Base-by-base conservation (phyloP, 1,284 basidiomycete species). In the Lentinula novae-zelandiae region DNA sequence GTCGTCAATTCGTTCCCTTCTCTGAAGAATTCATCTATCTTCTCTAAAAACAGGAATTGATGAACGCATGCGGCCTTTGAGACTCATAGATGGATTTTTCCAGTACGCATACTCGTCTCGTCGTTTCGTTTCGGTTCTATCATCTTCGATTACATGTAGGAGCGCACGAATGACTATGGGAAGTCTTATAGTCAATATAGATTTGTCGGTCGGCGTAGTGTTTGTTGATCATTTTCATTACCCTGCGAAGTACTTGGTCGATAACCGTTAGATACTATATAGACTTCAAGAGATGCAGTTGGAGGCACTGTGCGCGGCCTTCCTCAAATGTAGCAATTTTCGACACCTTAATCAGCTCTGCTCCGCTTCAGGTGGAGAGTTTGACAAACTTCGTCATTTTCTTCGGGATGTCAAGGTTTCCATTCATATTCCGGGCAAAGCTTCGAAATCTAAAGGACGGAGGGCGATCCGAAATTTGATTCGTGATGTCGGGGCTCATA, bases 171-270 rank as follows among this genome's bases (percentile, higher is more conserved):
- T 75, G 0, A 71, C 75, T 0, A 66, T 73, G 6, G 69, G 70
- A 17, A 63, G 68, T 20, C 66, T 79, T 36, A 62, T 78, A 8
- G 67, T 79, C 59, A 79, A 78, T 53, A 71, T 79, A 13, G 77
- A 80, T 58, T 70, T 74, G 3, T 73, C 75, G 1, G 70, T 75
- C 15, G 78, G 77, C 36, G 70, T 75, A 5, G 67, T 79, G 75
- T 76, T 64, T 54, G 71, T 64, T 20, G 31, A 12, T 15, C 9
- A 44, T 7, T 4, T 57, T 2, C 15, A 38, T 17, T 39, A 36
- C 17, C 15, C 20, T 22, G 13, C 10, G 1, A 22, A 34, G 13
- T 5, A 12, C 13, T 40, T 10, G 5, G 36, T n/a, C 12, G 13
- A 7, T 50, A 2, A 49, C n/a, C 17, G 2, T 57, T 12, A 13